These are phyloP conservation scores for Brasilioporus rufonigricans DNA, from an alignment of 768 basidiomycete genomes.

Conservation along the genomic window DNA sequence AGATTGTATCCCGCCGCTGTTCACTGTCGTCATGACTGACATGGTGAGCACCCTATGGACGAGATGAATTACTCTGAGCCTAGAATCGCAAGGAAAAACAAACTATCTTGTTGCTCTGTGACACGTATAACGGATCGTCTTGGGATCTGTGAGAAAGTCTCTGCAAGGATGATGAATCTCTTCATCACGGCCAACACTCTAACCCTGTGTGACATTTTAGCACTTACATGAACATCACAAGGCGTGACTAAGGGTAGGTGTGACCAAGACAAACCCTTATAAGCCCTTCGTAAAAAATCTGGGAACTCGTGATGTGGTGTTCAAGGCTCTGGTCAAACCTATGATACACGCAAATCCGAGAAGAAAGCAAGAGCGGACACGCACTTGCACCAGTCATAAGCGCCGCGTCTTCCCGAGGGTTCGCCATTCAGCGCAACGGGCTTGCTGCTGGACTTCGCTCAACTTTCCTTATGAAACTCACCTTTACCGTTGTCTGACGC, in stretches of 20 bases:
- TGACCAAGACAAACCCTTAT: too few relatives aligned
- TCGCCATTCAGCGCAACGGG: background rate
- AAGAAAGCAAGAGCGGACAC: background rate
- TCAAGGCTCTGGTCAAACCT: slow-evolving; percentile 69
- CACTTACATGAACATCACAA: too few relatives aligned
- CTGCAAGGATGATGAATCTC: slow-evolving; percentile 66
- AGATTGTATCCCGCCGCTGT: slow-evolving; percentile 46
- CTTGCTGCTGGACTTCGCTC: too few relatives aligned
- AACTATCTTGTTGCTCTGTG: slow-evolving; percentile 63
- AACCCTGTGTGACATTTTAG: too few relatives aligned
- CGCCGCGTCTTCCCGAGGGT: background rate
- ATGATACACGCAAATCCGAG: slow-evolving; percentile 55
- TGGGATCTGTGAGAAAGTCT: slow-evolving; percentile 63
- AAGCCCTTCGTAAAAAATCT: too few relatives aligned
- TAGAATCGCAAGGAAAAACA: too few relatives aligned
- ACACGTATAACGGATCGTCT: slow-evolving; percentile 67
- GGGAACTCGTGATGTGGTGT: too few relatives aligned
- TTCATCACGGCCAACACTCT: too few relatives aligned
- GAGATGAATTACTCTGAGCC: background rate
- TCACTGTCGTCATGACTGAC: slow-evolving; percentile 53
- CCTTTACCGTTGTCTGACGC: too few relatives aligned
- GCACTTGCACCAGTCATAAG: slow-evolving; percentile 5
- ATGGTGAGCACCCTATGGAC: slow-evolving; percentile 70
- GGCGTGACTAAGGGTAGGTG: too few relatives aligned
- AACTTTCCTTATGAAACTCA: too few relatives aligned